A percentile compares a stretch with the other conserved stretches of the same genome.
Evolutionary conservation across 306 rosid species (phyloP).

Genomic region (Malus orientalis): DNA sequence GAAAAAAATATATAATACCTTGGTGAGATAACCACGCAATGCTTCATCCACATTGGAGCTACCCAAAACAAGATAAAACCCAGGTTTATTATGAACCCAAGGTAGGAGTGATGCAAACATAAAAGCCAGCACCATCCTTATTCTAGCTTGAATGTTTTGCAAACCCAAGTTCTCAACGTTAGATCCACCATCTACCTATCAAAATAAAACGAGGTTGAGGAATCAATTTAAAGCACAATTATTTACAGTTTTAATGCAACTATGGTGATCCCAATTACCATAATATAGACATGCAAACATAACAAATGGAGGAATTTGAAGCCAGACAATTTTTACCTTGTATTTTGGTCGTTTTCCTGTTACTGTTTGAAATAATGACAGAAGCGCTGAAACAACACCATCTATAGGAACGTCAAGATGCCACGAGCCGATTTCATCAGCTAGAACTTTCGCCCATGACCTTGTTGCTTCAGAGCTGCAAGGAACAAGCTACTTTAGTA

Average conservation of each 20-base stretch:
- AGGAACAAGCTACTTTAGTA: constrained; percentile 10
- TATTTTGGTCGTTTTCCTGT: constrained; percentile 72
- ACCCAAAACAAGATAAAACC: constrained; percentile 92
- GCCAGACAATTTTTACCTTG: constrained; percentile 43
- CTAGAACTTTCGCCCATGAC: constrained; percentile 64
- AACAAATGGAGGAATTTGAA: background rate
- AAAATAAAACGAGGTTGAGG: constrained; percentile 18
- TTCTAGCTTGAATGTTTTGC: constrained; percentile 94
- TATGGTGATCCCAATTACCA: background rate
- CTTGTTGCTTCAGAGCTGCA: constrained; percentile 77
- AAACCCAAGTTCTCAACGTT: constrained; percentile 74
- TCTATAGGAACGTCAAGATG: constrained; percentile 89
- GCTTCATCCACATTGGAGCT: constrained; percentile 96
- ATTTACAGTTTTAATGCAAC: background rate
- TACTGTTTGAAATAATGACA: constrained; percentile 68
- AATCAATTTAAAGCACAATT: background rate
- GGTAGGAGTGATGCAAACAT: constrained; percentile 95
- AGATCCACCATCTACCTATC: constrained; percentile 87
- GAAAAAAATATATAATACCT: constrained; percentile 36
- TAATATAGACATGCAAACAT: background rate
- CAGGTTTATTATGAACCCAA: constrained; percentile 87
- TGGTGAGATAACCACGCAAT: constrained; percentile 79
- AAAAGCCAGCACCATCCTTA: constrained; percentile 94
- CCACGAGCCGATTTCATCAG: constrained; percentile 93
- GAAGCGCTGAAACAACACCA: constrained; percentile 59